Base-by-base conservation (phyloP, 176 grass and related monocot species). In the Areca catechu region DNA sequence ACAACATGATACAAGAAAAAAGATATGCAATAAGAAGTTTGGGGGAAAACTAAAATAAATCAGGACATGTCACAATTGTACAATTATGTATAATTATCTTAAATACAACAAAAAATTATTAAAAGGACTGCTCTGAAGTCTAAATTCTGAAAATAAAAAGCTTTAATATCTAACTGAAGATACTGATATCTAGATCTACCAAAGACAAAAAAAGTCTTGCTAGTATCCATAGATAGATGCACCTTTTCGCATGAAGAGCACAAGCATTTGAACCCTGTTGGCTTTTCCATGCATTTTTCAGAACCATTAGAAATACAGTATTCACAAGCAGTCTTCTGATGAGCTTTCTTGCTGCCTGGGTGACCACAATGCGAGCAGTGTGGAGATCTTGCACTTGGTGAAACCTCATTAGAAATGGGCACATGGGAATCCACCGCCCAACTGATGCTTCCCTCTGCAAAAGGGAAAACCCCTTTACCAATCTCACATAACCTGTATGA, bases 281-380 rank as follows among this genome's bases (percentile, higher is more conserved):
- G 66, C 51, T 98, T 98, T 76, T 80, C 66, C 55, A 91, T 16
- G 48, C 93, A 91, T 76, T 82, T 60, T 24, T 85, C 62, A 24
- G 80, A 74, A 28, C 79, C 64, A 64, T 71, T 77, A 72, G 67
- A 19, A 58, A 82, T 67, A 43, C 86, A 92, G 81, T 85, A 85
- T 66, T 85, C 85, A 62, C 87, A 91, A 19, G 86, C 75, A 70
- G 66, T 58, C 61, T 91, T 89, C 52, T 25, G 73, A 67, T 98
- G 87, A 77, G 65, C 61, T 75, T 73, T 98, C 68, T 98, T 91
- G 73, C 25, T 88, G 29, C 93, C 93, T 2, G 84, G 93, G 67
- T 98, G 93, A 75, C 87, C 93, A 77, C 87, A 98, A 53, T 85
- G 47, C 22, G 76, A 92, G 67, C 87, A 98, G 61, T 92, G 93